phyloP scores from a whole-genome alignment of 768 basidiomycete species.

The Mycena pura region DNA sequence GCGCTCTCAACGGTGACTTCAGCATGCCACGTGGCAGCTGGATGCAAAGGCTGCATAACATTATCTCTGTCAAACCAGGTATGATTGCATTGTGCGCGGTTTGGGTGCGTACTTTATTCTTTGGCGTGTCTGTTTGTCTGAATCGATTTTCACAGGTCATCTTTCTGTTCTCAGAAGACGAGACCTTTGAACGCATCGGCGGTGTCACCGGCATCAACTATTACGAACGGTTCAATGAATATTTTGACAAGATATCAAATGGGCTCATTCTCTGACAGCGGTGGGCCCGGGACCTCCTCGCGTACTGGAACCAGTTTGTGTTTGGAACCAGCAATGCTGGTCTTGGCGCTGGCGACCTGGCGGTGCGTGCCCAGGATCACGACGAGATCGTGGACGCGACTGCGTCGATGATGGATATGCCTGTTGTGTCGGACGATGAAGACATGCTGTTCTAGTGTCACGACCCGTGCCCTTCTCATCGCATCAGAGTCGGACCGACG shows the following conservation, averaged over 20 bases:
- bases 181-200: neutral
- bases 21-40: too few relatives aligned
- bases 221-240: neutral
- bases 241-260: neutral
- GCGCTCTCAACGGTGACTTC: too few relatives aligned
- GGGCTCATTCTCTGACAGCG: neutral
- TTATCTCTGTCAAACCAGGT: too few relatives aligned
- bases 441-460: too few relatives aligned
- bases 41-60: too few relatives aligned
- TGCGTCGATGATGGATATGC: neutral
- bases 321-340: neutral
- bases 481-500: too few relatives aligned
- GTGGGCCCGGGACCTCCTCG: neutral
- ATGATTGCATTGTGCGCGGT: too few relatives aligned
- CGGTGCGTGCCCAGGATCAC: neutral
- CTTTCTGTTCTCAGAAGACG: neutral
- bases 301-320: neutral
- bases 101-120: too few relatives aligned
- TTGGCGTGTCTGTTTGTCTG: too few relatives aligned
- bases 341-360: neutral
- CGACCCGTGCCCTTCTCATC: too few relatives aligned
- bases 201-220: neutral
- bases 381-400: neutral
- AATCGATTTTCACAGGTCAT: too few relatives aligned
- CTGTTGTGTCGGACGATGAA: neutral